phyloP scores from a whole-genome alignment of 1,139 yeast species.

The Suhomyces kunorum region DNA sequence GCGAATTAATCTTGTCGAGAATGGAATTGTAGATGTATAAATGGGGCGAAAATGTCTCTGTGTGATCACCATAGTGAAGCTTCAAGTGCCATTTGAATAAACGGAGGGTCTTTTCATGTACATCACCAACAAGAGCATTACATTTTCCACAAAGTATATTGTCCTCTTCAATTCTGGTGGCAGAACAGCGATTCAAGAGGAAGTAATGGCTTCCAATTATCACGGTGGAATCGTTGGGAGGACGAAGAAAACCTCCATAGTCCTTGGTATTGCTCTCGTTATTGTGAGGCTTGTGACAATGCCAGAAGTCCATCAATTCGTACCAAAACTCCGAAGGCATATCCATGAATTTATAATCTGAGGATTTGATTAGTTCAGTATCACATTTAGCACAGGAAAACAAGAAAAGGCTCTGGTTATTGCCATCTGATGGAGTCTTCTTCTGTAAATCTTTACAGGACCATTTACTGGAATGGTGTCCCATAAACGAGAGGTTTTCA shows the following conservation, averaged over 20 bases:
- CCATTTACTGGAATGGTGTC: constrained; percentile 29
- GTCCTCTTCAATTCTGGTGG: constrained; percentile 8
- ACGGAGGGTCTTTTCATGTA: constrained; percentile 28
- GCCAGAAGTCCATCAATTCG: constrained; percentile 98
- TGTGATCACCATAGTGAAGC: constrained; percentile 24
- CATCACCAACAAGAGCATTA: constrained; percentile 34
- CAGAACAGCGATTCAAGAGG: constrained; percentile 35
- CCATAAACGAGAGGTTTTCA: constrained; percentile 8
- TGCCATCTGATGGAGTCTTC: constrained; percentile 29
- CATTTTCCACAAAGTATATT: constrained; percentile 34
- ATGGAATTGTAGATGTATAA: constrained; percentile 41
- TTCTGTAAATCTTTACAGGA: constrained; percentile 39
- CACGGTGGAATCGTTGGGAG: constrained; percentile 40
- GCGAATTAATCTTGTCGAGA: constrained; percentile 47
- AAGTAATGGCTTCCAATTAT: constrained; percentile 64
- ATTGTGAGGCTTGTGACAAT: constrained; percentile 81
- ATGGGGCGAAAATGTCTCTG: constrained; percentile 33
- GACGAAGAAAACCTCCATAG: constrained; percentile 45
- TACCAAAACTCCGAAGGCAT: constrained; percentile 95
- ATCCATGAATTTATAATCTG: constrained; percentile 45
- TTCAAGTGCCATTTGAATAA: constrained; percentile 63
- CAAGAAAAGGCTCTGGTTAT: constrained; percentile 29
- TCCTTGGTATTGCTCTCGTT: constrained; percentile 22
- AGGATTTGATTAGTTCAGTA: constrained; percentile 29
- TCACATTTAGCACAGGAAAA: constrained; percentile 40